A percentile compares a stretch with the other conserved stretches of the same genome.
Evolutionary conservation across 306 rosid species (phyloP).

Genomic region (Rosa lucieae): DNA sequence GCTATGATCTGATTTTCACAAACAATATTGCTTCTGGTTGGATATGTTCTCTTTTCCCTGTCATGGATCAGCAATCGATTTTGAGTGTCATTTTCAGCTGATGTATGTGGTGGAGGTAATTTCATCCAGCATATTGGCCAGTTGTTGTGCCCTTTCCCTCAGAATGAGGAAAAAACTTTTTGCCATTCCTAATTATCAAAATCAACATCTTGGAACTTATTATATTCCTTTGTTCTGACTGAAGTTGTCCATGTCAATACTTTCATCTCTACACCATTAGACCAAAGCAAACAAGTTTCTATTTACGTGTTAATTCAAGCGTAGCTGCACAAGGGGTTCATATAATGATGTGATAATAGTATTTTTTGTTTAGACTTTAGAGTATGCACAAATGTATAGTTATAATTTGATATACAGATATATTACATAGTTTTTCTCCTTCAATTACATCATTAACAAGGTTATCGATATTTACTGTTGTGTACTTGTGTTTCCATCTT

Average conservation of each 20-base stretch:
- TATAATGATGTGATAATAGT: neutral
- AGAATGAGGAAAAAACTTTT: neutral
- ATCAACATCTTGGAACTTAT: slow-evolving; percentile 9
- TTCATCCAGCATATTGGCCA: slow-evolving; percentile 3
- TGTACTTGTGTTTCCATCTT: neutral
- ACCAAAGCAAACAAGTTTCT: too few species aligned
- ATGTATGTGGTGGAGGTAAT: neutral
- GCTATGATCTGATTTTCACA: slow-evolving; percentile 3
- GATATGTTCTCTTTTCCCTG: neutral
- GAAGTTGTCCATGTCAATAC: slow-evolving; percentile 12
- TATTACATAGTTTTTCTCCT: neutral
- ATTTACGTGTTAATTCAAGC: neutral
- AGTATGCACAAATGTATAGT: neutral
- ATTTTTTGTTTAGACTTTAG: neutral
- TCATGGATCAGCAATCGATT: slow-evolving; percentile 5
- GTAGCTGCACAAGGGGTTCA: neutral
- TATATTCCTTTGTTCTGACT: neutral
- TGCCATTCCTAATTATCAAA: neutral
- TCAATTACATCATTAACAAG: neutral
- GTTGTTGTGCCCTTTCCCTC: slow-evolving; percentile 12
- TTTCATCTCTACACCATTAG: neutral
- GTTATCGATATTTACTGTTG: neutral
- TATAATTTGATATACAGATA: neutral
- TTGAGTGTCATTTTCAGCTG: neutral
- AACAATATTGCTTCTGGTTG: neutral